phyloP scores from a whole-genome alignment of 2,329 filamentous ascomycete species.

The Drechslerella coelobrocha region DNA sequence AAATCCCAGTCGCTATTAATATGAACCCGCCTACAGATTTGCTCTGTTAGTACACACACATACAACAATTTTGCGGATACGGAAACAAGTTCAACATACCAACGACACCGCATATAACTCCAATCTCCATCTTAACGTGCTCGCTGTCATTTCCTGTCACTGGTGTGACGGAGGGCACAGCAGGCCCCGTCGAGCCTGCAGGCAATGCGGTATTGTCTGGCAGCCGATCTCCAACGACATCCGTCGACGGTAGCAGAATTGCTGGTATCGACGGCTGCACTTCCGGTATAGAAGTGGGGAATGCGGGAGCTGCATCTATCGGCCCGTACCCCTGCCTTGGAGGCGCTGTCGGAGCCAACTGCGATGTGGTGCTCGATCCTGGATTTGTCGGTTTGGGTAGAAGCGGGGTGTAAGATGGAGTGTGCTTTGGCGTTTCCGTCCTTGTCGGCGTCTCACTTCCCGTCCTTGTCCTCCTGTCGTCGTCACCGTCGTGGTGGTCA shows the following conservation, averaged over 20 bases:
- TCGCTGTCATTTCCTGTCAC: conserved; percentile 22
- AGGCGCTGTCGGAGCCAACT: too few relatives aligned
- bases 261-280: not conserved
- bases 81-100: conserved; percentile 18
- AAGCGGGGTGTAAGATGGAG: not conserved
- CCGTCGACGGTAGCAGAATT: not conserved
- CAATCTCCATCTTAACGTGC: conserved; percentile 43
- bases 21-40: conserved; percentile 30
- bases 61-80: not conserved
- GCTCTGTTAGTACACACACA: not conserved
- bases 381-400: not conserved
- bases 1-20: conserved; percentile 15
- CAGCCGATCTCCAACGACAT: not conserved
- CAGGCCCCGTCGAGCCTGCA: not conserved
- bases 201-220: conserved; percentile 10
- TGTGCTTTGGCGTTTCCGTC: not conserved
- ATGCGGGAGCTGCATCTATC: too few relatives aligned
- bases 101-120: conserved; percentile 33
- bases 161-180: conserved; percentile 4
- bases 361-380: not conserved
- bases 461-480: conserved; percentile 4
- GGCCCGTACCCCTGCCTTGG: too few relatives aligned
- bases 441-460: not conserved
- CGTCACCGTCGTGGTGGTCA: conserved; percentile 8
- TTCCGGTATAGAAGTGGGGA: too few relatives aligned